Evolutionary conservation across 257 asterid genomes (phyloP).

Genomic region (Gardenia jasminoides): DNA sequence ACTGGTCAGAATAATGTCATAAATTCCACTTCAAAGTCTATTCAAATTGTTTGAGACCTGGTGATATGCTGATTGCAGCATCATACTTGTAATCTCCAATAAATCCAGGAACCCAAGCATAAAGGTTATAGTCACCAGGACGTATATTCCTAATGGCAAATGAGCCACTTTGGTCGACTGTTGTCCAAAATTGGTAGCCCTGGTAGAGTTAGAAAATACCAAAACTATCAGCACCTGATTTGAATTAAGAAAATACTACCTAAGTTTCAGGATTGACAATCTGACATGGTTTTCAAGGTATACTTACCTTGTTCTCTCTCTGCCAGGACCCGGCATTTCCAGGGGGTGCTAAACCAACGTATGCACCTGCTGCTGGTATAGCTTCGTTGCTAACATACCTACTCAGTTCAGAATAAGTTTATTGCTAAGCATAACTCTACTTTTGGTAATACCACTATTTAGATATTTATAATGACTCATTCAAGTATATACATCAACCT

Average conservation of each 20-base stretch:
- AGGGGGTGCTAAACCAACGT: slow-evolving; percentile 65
- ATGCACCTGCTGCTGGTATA: slow-evolving; percentile 28
- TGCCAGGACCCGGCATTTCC: slow-evolving; percentile 83
- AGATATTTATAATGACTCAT: too few species aligned
- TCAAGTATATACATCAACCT: too few species aligned
- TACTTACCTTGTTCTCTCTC: slow-evolving; percentile 73
- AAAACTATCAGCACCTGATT: neutral
- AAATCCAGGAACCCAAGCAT: slow-evolving; percentile 51
- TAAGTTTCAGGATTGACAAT: too few species aligned
- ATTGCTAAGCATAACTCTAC: neutral
- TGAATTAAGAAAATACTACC: neutral
- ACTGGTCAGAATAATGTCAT: neutral
- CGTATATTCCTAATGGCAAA: slow-evolving; percentile 46
- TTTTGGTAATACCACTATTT: too few species aligned
- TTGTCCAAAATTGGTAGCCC: slow-evolving; percentile 84
- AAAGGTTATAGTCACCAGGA: slow-evolving; percentile 61
- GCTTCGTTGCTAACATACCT: slow-evolving; percentile 26
- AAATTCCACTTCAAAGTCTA: neutral
- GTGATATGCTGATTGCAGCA: slow-evolving; percentile 25
- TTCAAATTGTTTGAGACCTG: slow-evolving; percentile 35
- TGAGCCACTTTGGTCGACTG: slow-evolving; percentile 45
- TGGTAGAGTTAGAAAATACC: slow-evolving; percentile 17
- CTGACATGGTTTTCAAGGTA: neutral
- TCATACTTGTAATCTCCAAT: slow-evolving; percentile 62
- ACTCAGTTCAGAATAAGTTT: neutral